phyloP scores from a whole-genome alignment of 2,329 filamentous ascomycete species.

The Penicillium rolfsii region DNA sequence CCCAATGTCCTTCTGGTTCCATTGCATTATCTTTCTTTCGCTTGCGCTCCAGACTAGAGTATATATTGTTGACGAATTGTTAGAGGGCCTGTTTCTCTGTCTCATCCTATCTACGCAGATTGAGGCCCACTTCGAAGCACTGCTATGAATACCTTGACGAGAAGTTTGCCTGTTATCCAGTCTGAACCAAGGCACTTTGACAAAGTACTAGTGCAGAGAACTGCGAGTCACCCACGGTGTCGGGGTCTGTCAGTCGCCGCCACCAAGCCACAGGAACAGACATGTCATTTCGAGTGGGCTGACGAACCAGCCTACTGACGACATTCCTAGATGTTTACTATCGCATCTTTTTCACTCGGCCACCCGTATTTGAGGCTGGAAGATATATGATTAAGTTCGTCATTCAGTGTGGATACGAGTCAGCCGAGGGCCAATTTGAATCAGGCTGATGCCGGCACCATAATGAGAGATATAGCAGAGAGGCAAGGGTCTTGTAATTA shows the following conservation, averaged over 20 bases:
- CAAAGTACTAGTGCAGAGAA: slow-evolving; percentile 1
- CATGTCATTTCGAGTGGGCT: background rate
- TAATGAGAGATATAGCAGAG: background rate
- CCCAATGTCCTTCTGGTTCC: background rate
- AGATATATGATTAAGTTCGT: background rate
- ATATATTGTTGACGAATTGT: background rate
- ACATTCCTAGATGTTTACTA: background rate
- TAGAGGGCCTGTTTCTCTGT: background rate
- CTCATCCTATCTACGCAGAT: background rate
- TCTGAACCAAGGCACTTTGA: background rate
- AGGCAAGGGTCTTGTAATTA: background rate
- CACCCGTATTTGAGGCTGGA: background rate
- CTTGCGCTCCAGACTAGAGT: background rate
- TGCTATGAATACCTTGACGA: background rate
- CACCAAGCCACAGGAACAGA: slow-evolving; percentile 13
- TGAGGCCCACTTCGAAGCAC: background rate
- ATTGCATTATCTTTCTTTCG: background rate
- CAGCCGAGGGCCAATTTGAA: background rate
- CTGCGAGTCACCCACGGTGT: slow-evolving; percentile 13
- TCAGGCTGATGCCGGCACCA: background rate
- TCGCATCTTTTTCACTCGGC: background rate
- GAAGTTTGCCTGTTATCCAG: background rate
- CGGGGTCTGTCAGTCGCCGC: slow-evolving; percentile 6
- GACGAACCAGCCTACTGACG: background rate
- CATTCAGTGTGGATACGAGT: background rate